Conservation (phyloP, 2,329 filamentous ascomycete genomes). For the Akanthomyces lecanii region DNA sequence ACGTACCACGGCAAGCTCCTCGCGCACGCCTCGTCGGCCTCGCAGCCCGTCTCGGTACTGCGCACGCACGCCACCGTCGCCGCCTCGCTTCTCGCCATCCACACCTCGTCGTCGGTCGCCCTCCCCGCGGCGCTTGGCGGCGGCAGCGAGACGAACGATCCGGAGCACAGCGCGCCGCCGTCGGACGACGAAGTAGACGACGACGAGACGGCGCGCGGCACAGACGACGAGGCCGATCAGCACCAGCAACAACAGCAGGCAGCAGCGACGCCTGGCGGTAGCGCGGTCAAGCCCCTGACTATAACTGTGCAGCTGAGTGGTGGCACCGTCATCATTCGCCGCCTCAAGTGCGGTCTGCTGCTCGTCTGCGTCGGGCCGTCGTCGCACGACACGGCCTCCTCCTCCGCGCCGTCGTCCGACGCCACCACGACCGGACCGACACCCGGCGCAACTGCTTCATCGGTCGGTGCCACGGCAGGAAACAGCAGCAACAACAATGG, state of each 20-base stretch:
- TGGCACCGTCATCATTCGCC: constrained; percentile 55
- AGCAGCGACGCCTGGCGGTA: constrained; percentile 9
- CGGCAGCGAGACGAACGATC: constrained; percentile 20
- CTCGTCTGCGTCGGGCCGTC: constrained; percentile 57
- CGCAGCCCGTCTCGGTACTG: constrained; percentile 51
- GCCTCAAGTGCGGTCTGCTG: constrained; percentile 54
- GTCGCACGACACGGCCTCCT: constrained; percentile 22
- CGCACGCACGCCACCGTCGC: constrained; percentile 62
- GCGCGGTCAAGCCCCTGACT: constrained; percentile 34
- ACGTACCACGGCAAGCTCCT: constrained; percentile 60
- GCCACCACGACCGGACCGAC: neutral
- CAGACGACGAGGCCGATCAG: constrained; percentile 15
- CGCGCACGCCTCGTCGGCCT: constrained; percentile 48
- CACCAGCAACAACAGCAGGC: neutral
- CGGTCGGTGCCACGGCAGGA: neutral
- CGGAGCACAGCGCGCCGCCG: constrained; percentile 21
- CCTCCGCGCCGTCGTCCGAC: constrained; percentile 19
- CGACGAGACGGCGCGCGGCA: constrained; percentile 17
- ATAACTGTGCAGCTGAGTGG: constrained; percentile 57
- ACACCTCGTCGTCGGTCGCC: constrained; percentile 42
- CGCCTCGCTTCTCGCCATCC: constrained; percentile 56
- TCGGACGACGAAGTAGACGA: constrained; percentile 23
- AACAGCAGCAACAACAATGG: constrained; percentile 20
- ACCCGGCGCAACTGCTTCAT: neutral
- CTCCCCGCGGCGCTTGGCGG: constrained; percentile 40